Evolutionary conservation across 805 yeast genomes (phyloP).

Genomic region (Wickerhamiella allomyrinae): DNA sequence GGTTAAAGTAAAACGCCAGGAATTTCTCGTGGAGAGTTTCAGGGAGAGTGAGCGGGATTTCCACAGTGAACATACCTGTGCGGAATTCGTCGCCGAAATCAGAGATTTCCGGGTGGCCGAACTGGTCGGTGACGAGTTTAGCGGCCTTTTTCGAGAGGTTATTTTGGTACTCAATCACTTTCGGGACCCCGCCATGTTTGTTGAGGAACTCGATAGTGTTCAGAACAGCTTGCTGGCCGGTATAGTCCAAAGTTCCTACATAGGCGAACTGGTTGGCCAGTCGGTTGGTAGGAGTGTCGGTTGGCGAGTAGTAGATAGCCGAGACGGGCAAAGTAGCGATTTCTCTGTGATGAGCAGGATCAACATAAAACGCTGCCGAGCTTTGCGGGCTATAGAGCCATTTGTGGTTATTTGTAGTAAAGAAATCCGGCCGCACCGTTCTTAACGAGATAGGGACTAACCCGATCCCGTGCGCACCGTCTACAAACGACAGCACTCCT

Average conservation of each 20-base stretch:
- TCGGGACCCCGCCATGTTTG: conserved; percentile 43
- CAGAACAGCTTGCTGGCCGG: conserved; percentile 30
- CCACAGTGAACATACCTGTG: conserved; percentile 33
- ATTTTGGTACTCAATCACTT: conserved; percentile 35
- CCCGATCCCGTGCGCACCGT: conserved; percentile 64
- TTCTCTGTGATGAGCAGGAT: conserved; percentile 33
- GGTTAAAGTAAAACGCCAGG: conserved; percentile 15
- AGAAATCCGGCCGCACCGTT: conserved; percentile 40
- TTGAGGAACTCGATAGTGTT: conserved; percentile 42
- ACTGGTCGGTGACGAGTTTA: conserved; percentile 25
- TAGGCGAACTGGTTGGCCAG: conserved; percentile 27
- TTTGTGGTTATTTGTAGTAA: conserved; percentile 50
- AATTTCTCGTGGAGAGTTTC: conserved; percentile 14
- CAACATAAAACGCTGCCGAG: conserved; percentile 45
- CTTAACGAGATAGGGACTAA: conserved; percentile 17
- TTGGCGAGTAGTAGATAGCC: conserved; percentile 28
- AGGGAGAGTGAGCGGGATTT: conserved; percentile 25
- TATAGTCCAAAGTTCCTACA: conserved; percentile 37
- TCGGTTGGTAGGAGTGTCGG: conserved; percentile 13
- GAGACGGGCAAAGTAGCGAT: conserved; percentile 49
- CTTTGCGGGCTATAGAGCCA: conserved; percentile 51
- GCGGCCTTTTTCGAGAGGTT: conserved; percentile 34
- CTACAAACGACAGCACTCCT: conserved; percentile 41
- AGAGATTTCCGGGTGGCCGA: conserved; percentile 30
- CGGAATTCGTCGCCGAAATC: conserved; percentile 26